Percentiles rank a stretch among this genome's conserved stretches.
Evolutionary conservation across 73 alveolate species (phyloP).

Genomic region (Symbiodinium natans): DNA sequence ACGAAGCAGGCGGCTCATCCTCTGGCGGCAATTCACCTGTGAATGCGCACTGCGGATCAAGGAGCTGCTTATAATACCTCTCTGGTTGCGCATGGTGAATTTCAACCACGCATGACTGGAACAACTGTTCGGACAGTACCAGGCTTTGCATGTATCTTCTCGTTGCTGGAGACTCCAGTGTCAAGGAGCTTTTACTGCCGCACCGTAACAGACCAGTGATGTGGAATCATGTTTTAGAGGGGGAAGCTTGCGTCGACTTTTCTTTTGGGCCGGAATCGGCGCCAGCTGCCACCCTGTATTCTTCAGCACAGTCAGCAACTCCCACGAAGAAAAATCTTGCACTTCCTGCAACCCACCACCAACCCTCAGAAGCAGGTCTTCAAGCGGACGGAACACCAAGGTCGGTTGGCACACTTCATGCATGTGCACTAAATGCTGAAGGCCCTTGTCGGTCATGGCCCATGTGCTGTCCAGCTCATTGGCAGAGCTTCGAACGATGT

Average conservation of each 20-base stretch:
- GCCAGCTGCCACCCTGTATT: background rate
- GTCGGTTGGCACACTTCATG: background rate
- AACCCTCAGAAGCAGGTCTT: too few relatives aligned
- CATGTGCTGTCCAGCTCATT: background rate
- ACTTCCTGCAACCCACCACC: too few relatives aligned
- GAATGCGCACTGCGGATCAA: background rate
- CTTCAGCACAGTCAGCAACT: background rate
- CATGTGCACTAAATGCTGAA: background rate
- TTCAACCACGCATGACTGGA: background rate
- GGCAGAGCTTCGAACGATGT: background rate
- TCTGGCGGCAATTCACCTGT: background rate
- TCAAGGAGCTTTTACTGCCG: background rate
- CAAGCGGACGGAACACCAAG: too few relatives aligned
- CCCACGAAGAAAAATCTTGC: background rate
- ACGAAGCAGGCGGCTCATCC: background rate
- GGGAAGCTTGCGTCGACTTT: background rate
- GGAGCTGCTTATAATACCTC: background rate
- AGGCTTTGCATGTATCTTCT: background rate
- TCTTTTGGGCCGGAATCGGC: background rate
- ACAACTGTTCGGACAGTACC: background rate
- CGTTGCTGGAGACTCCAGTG: too few relatives aligned
- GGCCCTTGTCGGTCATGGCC: background rate
- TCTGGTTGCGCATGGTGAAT: conserved; percentile 22
- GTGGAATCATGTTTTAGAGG: background rate
- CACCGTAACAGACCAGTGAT: background rate